Conservation (phyloP, 805 yeast genomes). For the Yarrowia yakushimensis region DNA sequence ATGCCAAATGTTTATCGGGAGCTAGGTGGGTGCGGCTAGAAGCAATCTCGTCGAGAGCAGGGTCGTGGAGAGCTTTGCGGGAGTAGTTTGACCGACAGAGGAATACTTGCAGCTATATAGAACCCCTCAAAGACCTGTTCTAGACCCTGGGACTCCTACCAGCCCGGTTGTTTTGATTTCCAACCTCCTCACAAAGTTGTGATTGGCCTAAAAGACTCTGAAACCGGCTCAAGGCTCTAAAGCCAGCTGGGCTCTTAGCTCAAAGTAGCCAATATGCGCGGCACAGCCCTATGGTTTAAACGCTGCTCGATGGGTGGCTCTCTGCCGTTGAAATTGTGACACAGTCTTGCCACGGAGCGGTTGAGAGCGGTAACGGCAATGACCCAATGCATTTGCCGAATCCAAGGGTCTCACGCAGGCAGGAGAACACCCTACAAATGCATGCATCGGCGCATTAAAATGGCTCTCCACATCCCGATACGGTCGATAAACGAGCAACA, state of each 20-base stretch:
- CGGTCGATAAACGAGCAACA: not conserved
- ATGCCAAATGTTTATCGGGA: not conserved
- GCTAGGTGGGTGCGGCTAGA: not conserved
- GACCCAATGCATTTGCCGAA: no score
- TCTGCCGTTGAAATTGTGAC: not conserved
- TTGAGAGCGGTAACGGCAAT: no score
- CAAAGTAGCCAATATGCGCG: constrained; percentile 18
- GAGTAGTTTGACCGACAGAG: no score
- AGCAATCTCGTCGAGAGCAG: no score
- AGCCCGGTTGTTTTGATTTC: not conserved
- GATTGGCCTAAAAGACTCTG: not conserved
- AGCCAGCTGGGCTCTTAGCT: not conserved
- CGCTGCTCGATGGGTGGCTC: not conserved
- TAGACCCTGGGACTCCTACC: not conserved
- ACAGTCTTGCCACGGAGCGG: not conserved
- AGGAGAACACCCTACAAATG: no score
- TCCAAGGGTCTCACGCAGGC: no score
- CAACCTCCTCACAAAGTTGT: not conserved
- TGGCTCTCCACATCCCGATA: not conserved
- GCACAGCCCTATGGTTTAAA: constrained; percentile 8
- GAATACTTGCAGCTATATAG: no score
- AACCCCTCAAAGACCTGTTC: not conserved
- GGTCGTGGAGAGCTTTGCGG: no score
- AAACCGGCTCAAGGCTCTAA: not conserved
- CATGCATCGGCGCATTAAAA: no score